Evolutionary conservation across 2,329 filamentous ascomycete species (phyloP).

Genomic region (Whalleya microplaca): DNA sequence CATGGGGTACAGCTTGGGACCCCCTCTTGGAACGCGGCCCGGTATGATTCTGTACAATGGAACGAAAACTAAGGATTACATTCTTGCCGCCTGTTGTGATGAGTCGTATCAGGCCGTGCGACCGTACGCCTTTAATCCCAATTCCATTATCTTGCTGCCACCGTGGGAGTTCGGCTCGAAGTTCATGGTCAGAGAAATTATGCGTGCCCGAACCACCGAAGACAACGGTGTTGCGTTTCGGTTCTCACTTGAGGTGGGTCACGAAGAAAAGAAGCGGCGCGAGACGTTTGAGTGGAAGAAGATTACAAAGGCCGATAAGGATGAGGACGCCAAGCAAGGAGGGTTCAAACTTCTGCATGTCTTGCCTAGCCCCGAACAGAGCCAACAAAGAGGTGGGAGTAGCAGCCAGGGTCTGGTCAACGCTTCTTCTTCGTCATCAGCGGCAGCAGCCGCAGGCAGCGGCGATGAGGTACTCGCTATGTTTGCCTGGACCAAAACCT

Average conservation of each 20-base stretch:
- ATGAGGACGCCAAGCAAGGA: slow-evolving; percentile 11
- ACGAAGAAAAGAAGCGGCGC: slow-evolving; percentile 9
- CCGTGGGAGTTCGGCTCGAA: background rate
- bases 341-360: slow-evolving; percentile 14
- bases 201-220: slow-evolving; percentile 14
- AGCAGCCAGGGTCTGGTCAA: slow-evolving; percentile 1
- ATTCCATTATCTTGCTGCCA: slow-evolving; percentile 10
- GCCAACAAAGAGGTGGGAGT: background rate
- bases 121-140: slow-evolving; percentile 3
- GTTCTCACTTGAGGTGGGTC: slow-evolving; percentile 19
- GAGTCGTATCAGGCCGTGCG: background rate
- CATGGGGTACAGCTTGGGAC: slow-evolving; percentile 12
- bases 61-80: slow-evolving; percentile 12
- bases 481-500: slow-evolving; percentile 16
- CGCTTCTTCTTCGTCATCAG: background rate
- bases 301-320: slow-evolving; percentile 12
- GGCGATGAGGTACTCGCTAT: slow-evolving; percentile 6
- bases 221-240: slow-evolving; percentile 8
- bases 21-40: slow-evolving; percentile 13
- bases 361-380: background rate
- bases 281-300: slow-evolving; percentile 25
- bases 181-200: slow-evolving; percentile 8
- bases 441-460: background rate
- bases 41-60: slow-evolving; percentile 28
- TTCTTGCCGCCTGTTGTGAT: slow-evolving; percentile 21